A percentile compares a stretch with the other conserved stretches of the same genome.
Evolutionary conservation across 1,284 basidiomycete genomes (phyloP).

Genomic region (Apiotrichum sp.): DNA sequence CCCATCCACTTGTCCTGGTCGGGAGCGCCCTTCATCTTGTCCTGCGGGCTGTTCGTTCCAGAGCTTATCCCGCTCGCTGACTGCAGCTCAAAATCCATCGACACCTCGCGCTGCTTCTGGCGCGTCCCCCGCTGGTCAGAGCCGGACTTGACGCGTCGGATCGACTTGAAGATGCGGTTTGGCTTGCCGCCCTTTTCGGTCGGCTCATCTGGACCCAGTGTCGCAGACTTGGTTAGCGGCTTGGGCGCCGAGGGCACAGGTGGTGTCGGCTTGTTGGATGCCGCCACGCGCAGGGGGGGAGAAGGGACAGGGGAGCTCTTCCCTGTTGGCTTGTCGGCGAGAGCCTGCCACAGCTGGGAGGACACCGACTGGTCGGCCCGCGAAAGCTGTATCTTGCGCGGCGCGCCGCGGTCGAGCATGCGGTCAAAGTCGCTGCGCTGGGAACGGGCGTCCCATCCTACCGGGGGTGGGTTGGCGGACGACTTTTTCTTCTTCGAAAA

Average conservation of each 20-base stretch:
- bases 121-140: conserved; percentile 33
- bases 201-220: conserved; percentile 49
- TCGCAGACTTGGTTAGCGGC: conserved; percentile 48
- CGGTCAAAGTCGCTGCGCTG: conserved; percentile 65
- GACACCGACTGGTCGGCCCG: conserved; percentile 17
- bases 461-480: background rate
- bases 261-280: conserved; percentile 1
- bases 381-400: conserved; percentile 24
- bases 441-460: background rate
- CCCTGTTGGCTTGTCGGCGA: conserved; percentile 8
- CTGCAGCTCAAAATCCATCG: conserved; percentile 41
- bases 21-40: conserved; percentile 18
- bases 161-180: conserved; percentile 24
- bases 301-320: conserved; percentile 5
- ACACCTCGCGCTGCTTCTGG: conserved; percentile 45
- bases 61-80: conserved; percentile 35
- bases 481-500: conserved; percentile 45
- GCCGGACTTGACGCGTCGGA: conserved; percentile 27
- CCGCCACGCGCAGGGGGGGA: background rate
- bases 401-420: conserved; percentile 48
- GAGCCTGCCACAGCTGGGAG: conserved; percentile 27
- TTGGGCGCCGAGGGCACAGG: conserved; percentile 1
- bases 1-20: conserved; percentile 50
- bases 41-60: conserved; percentile 41
- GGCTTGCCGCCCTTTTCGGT: conserved; percentile 57